Percentiles rank a stretch among this genome's conserved stretches.
Conservation (phyloP, 345 rosid genomes). For the Limnanthes douglasii region DNA sequence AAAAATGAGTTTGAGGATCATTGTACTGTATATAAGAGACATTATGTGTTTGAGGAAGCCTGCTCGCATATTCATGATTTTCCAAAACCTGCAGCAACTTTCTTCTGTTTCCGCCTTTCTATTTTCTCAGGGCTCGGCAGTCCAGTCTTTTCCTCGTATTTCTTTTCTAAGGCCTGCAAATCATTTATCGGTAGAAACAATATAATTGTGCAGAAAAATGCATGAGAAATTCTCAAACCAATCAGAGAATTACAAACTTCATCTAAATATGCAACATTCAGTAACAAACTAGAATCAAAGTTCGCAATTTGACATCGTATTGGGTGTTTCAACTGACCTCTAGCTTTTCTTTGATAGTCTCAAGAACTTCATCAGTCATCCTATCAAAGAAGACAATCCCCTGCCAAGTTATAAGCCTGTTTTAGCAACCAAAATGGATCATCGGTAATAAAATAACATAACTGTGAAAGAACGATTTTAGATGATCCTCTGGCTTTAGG, state of each 20-base stretch:
- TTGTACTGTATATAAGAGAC: too few species aligned
- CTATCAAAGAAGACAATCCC: conserved; percentile 81
- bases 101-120: conserved; percentile 32
- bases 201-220: too few species aligned
- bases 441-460: conserved; percentile 6
- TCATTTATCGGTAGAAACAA: too few species aligned
- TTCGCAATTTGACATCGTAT: too few species aligned
- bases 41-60: conserved; percentile 7
- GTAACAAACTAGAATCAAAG: too few species aligned
- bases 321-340: too few species aligned
- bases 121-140: conserved; percentile 63
- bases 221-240: too few species aligned
- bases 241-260: too few species aligned
- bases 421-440: conserved; percentile 3
- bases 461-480: too few species aligned
- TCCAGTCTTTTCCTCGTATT: conserved; percentile 68
- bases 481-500: too few species aligned
- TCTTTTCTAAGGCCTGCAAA: conserved; percentile 63
- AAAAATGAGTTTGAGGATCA: too few species aligned
- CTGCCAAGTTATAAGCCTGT: conserved; percentile 25
- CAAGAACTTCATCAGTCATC: conserved; percentile 78
- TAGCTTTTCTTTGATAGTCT: conserved; percentile 37
- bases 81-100: conserved; percentile 79
- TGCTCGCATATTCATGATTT: conserved; percentile 22
- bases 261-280: too few species aligned